Percentiles rank a stretch among this genome's conserved stretches.
These are phyloP conservation scores for Leucaena leucocephala DNA, from an alignment of 306 rosid genomes.

Conservation along the genomic window DNA sequence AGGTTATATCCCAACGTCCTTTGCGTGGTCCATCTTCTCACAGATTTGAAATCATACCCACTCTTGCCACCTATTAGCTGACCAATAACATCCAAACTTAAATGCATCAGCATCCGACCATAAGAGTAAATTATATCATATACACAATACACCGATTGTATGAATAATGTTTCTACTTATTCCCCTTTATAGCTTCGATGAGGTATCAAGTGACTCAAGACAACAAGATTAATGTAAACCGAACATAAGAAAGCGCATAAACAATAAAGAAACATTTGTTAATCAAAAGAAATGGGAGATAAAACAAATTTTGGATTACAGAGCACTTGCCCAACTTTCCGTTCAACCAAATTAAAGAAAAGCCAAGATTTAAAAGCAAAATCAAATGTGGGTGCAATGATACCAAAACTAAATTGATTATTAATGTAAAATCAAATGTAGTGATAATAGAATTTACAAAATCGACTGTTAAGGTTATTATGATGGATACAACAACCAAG, in stretches of 20 bases:
- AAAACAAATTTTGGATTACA: not conserved
- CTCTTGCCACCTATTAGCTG: slow-evolving; percentile 75
- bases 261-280: not conserved
- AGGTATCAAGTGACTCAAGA: not conserved
- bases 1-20: slow-evolving; percentile 80
- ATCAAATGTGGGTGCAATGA: not conserved
- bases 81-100: slow-evolving; percentile 35
- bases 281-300: slow-evolving; percentile 22
- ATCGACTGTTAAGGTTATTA: not conserved
- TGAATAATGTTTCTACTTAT: not conserved
- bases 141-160: not conserved
- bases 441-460: not conserved
- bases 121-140: slow-evolving; percentile 28
- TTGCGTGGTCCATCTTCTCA: slow-evolving; percentile 88
- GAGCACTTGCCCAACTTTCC: not conserved
- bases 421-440: not conserved
- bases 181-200: slow-evolving; percentile 5
- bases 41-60: slow-evolving; percentile 87
- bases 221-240: not conserved
- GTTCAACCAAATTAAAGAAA: not conserved
- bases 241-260: not conserved
- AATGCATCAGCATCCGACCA: slow-evolving; percentile 30
- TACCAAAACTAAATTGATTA: not conserved
- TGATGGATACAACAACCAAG: not conserved
- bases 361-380: not conserved